A percentile compares a stretch with the other conserved stretches of the same genome.
Evolutionary conservation across 805 yeast genomes (phyloP).

Genomic region (Zygosaccharomyces kombuchaensis): DNA sequence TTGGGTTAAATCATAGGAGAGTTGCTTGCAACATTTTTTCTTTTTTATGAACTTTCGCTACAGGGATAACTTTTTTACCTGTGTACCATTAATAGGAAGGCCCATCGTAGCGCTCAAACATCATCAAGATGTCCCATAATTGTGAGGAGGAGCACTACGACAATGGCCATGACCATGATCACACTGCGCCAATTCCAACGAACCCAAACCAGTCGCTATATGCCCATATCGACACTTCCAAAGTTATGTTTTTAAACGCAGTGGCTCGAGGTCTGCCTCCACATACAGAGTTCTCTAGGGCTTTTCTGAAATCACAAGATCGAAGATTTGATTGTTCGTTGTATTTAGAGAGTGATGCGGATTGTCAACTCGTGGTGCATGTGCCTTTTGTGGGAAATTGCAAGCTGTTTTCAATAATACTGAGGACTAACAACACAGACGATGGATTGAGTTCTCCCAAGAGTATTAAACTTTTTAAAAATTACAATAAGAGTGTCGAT

Average conservation of each 20-base stretch:
- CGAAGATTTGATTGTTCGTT: constrained; percentile 46
- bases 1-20: not conserved
- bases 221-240: constrained; percentile 53
- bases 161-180: constrained; percentile 40
- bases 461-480: constrained; percentile 66
- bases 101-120: not conserved
- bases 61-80: not conserved
- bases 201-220: constrained; percentile 62
- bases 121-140: constrained; percentile 26
- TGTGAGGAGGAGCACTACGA: constrained; percentile 34
- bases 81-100: not conserved
- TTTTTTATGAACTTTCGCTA: not conserved
- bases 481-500: constrained; percentile 57
- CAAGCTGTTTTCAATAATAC: constrained; percentile 65
- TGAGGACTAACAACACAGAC: constrained; percentile 54
- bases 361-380: constrained; percentile 69
- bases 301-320: constrained; percentile 50
- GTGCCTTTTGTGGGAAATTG: constrained; percentile 79
- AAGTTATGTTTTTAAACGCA: constrained; percentile 61
- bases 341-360: constrained; percentile 64
- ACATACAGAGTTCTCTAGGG: constrained; percentile 39
- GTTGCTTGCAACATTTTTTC: not conserved
- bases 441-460: constrained; percentile 60
- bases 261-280: constrained; percentile 40
- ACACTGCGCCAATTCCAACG: constrained; percentile 66